Base-by-base conservation (phyloP, 2,329 filamentous ascomycete species). In the Cytospora piceae region DNA sequence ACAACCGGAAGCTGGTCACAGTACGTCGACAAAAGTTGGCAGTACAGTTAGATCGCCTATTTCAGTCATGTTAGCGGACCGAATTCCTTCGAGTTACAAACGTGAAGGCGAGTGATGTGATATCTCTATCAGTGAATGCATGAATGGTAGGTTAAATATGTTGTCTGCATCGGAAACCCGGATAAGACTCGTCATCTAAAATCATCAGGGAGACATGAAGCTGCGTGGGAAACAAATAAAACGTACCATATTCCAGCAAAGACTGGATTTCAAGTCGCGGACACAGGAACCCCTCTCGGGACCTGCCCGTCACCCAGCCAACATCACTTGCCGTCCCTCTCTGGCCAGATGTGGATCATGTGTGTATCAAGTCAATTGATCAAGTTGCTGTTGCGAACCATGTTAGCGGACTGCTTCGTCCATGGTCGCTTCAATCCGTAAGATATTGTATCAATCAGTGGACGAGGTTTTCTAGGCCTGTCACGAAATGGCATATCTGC, bases 381-480 rank as follows among this genome's bases (percentile, higher is more conserved):
- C 24, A 15, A 61, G 27, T 53, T 65, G 52, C 59, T 52, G 29
- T 34, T 27, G 24, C 17, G 4, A 49, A 61, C 32, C 14, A 54
- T 42, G 54, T 68, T 55, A 68, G 63, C 60, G 22, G 31, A 49
- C 32, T 29, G 55, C 39, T 20, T 52, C 34, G 17, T 22, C 17
- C 39, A 15, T 22, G 52, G 17, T 54, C n/a, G 34, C 20, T 53
- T 58, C 46, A 53, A 52, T n/a, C 32, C 29, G 54, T 58, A 59
- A 52, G 58, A 57, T 53, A 29, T 64, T 55, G 54, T 52, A 72
- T 69, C 71, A 71, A 81, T 96, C 93, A 96, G 93, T 94, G 91
- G 93, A 92, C 93, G 88, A 96, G 93, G 94, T 96, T 97, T 97
- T 96, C 93, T 96, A 97, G 92, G 93, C 93, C 93, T 96, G 93